phyloP scores from a whole-genome alignment of 129 eudicot genomes.

The Oenanthe sinensis region DNA sequence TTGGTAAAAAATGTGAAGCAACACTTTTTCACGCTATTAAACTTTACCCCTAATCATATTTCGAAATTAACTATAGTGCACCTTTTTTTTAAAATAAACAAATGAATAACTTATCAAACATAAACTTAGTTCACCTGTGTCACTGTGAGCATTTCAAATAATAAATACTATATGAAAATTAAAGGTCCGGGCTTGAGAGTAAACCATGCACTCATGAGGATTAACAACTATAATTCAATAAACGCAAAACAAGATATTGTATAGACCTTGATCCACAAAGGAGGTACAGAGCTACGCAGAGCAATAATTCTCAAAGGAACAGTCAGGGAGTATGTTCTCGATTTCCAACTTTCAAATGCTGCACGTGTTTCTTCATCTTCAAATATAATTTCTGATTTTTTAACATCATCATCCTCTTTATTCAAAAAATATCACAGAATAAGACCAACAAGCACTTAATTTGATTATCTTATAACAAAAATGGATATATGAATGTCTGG shows the following conservation, averaged over 20 bases:
- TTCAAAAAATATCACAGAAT: neutral
- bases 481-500: neutral
- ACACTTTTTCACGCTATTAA: neutral
- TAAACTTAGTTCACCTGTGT: neutral
- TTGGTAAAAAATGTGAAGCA: neutral
- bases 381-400: slow-evolving; percentile 10
- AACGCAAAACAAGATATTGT: neutral
- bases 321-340: slow-evolving; percentile 76
- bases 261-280: slow-evolving; percentile 82
- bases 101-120: neutral
- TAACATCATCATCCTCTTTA: slow-evolving; percentile 26
- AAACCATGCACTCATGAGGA: neutral
- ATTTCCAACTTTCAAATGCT: slow-evolving; percentile 72
- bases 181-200: neutral
- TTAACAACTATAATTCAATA: neutral
- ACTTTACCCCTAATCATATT: neutral
- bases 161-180: neutral
- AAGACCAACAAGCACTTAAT: neutral
- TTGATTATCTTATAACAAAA: neutral
- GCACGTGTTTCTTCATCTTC: slow-evolving; percentile 57
- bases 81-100: neutral
- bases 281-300: slow-evolving; percentile 72
- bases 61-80: neutral
- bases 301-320: slow-evolving; percentile 81
- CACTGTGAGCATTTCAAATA: neutral